Base-by-base conservation (phyloP, 129 eudicot species). In the Helichrysum umbraculigerum region DNA sequence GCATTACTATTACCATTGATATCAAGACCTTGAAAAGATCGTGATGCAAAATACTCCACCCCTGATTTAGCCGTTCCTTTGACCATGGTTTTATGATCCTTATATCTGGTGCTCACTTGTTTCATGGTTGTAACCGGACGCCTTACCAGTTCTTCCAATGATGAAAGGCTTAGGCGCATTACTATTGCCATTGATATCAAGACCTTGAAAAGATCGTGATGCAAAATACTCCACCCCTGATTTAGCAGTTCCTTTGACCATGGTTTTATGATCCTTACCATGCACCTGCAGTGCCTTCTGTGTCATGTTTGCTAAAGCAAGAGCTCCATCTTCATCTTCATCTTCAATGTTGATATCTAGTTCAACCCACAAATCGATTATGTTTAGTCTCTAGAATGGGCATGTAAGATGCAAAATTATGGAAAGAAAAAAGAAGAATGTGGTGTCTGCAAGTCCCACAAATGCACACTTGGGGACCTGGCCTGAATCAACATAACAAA, bases 1-100 rank as follows among this genome's bases (percentile, higher is more conserved):
- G 71, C 65, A 33, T 90, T 71, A 33, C 76, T 80, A 69, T 81
- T 70, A 20, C 80, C 63, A 32, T 87, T 82, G 21, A 94, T 83
- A 39, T 94, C 98, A 15, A 94, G 92, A 70, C 98, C 98, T 34
- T 91, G 97, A 79, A 83, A 91, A 25, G 91, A 75, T 60, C 98
- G 89, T 51, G 80, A 33, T 1, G 92, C 97, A 14, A 91, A 91
- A 81, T 66, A 94, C 60, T 91, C 97, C 0, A 90, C 86, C 58
- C 96, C 98, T 4, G 96, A 85, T 19, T 84, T 91, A 0, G 96
- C 87, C 0, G 71, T 37, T 74, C 87, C 86, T 82, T 82, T 88
- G 57, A 76, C 79, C 39, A 90, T 39, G 54, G 79, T 64, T 35
- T 75, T 79, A n/a, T 78, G 67, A 16, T 84, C 83, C 37, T 57